Conservation (phyloP, 2,329 filamentous ascomycete genomes). For the Alternaria infectoria region DNA sequence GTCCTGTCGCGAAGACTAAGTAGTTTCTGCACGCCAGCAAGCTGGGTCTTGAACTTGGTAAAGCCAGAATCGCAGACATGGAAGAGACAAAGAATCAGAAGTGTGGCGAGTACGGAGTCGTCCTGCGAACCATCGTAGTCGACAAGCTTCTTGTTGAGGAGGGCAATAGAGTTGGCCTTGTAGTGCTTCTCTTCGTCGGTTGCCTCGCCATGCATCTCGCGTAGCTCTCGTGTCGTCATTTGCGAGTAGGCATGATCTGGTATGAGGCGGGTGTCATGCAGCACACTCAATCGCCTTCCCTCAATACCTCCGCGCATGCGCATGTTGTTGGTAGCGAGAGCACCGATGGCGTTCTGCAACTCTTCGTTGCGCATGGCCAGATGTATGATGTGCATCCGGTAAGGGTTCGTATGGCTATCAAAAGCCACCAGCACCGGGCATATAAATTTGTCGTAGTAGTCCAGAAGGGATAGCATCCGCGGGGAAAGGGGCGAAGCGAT, state of each 20-base stretch:
- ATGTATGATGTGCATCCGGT: conserved; percentile 79
- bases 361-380: conserved; percentile 79
- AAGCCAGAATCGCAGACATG: conserved; percentile 93
- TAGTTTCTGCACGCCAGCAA: conserved; percentile 91
- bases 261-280: conserved; percentile 39
- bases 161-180: conserved; percentile 80
- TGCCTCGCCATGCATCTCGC: conserved; percentile 60
- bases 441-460: conserved; percentile 93
- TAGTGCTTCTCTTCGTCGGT: conserved; percentile 81
- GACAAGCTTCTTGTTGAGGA: conserved; percentile 83
- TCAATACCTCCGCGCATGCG: conserved; percentile 78
- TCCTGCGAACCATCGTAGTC: conserved; percentile 76
- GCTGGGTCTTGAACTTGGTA: conserved; percentile 90
- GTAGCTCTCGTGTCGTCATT: conserved; percentile 45
- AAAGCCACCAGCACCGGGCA: conserved; percentile 91
- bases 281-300: conserved; percentile 41
- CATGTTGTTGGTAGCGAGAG: conserved; percentile 85
- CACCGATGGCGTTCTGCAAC: conserved; percentile 91
- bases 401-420: conserved; percentile 82
- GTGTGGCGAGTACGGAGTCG: conserved; percentile 85
- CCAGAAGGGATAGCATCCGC: conserved; percentile 86
- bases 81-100: conserved; percentile 88
- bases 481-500: conserved; percentile 68
- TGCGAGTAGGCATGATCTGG: conserved; percentile 48
- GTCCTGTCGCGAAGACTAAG: conserved; percentile 74